A percentile compares a stretch with the other conserved stretches of the same genome.
Evolutionary conservation across 768 basidiomycete genomes (phyloP).

Genomic region (Suillus occidentalis): DNA sequence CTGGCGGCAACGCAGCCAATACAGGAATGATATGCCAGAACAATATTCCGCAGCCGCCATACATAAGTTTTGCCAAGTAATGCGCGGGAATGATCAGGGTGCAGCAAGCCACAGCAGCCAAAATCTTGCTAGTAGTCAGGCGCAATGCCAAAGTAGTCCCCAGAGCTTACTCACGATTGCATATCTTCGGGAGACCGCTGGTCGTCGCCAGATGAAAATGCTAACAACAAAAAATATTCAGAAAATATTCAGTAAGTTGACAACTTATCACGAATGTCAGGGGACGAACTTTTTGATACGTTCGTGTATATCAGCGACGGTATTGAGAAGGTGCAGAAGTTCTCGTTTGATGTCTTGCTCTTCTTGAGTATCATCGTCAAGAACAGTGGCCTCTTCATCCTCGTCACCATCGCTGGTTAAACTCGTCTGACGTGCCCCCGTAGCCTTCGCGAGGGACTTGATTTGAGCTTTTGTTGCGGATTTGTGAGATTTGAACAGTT

Average conservation of each 20-base stretch:
- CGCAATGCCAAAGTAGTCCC: slow-evolving; percentile 2
- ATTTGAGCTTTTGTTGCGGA: slow-evolving; percentile 35
- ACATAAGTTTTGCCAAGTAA: slow-evolving; percentile 48
- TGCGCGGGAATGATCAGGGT: slow-evolving; percentile 47
- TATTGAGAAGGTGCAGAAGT: slow-evolving; percentile 41
- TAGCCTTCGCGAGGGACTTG: slow-evolving; percentile 23
- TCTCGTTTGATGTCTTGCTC: slow-evolving; percentile 44
- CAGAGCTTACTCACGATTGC: slow-evolving; percentile 38
- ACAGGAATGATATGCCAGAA: slow-evolving; percentile 69
- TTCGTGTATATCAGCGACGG: slow-evolving; percentile 62
- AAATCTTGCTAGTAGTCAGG: slow-evolving; percentile 28
- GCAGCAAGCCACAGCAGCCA: slow-evolving; percentile 39
- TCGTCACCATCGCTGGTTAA: not conserved
- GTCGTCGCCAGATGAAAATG: slow-evolving; percentile 67
- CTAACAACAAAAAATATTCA: slow-evolving; percentile 31
- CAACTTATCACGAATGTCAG: not conserved
- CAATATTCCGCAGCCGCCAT: slow-evolving; percentile 46
- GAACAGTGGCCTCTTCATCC: slow-evolving; percentile 22
- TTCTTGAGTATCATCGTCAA: slow-evolving; percentile 39
- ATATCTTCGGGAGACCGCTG: slow-evolving; percentile 50
- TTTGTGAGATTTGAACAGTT: slow-evolving; percentile 45
- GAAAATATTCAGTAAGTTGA: not conserved
- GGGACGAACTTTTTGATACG: slow-evolving; percentile 57
- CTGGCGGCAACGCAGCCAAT: slow-evolving; percentile 48
- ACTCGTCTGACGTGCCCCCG: slow-evolving; percentile 1